Percentiles rank a stretch among this genome's conserved stretches.
Conservation (phyloP, 2,329 filamentous ascomycete species). For the Xylaria sp. region DNA sequence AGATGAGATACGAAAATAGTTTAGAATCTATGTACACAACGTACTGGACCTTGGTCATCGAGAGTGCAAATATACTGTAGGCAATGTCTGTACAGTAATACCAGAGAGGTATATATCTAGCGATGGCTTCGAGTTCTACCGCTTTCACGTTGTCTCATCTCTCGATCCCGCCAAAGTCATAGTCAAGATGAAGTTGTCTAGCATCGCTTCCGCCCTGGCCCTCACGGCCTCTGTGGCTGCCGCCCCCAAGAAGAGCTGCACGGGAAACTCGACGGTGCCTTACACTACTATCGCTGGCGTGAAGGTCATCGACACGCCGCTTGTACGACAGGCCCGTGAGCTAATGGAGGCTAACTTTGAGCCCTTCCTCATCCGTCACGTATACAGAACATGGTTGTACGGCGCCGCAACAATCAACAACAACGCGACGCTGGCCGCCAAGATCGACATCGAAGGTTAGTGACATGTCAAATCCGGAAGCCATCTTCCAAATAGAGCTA, state of each 20-base stretch:
- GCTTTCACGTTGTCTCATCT: background rate
- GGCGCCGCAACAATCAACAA: slow-evolving; percentile 30
- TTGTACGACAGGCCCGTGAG: slow-evolving; percentile 30
- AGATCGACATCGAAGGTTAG: slow-evolving; percentile 34
- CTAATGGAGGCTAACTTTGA: slow-evolving; percentile 31
- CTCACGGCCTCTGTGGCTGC: slow-evolving; percentile 19
- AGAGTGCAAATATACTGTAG: background rate
- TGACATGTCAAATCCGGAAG: too few relatives aligned
- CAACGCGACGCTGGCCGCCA: slow-evolving; percentile 33
- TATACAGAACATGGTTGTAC: slow-evolving; percentile 35
- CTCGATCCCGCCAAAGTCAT: slow-evolving; percentile 3
- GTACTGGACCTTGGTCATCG: background rate
- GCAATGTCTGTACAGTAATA: background rate
- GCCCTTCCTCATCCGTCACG: slow-evolving; percentile 28
- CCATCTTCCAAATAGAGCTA: too few relatives aligned
- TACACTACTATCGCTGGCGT: slow-evolving; percentile 34
- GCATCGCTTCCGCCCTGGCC: slow-evolving; percentile 20
- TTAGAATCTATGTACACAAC: background rate
- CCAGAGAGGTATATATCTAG: slow-evolving; percentile 15
- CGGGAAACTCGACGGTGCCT: slow-evolving; percentile 21
- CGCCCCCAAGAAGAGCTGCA: slow-evolving; percentile 13
- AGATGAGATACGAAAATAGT: background rate
- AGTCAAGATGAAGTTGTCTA: slow-evolving; percentile 27
- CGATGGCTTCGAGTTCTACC: background rate
- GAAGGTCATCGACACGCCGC: slow-evolving; percentile 35